Percentiles rank a stretch among this genome's conserved stretches.
phyloP scores from a whole-genome alignment of 495 filamentous ascomycete species.

The Tuber aestivum region DNA sequence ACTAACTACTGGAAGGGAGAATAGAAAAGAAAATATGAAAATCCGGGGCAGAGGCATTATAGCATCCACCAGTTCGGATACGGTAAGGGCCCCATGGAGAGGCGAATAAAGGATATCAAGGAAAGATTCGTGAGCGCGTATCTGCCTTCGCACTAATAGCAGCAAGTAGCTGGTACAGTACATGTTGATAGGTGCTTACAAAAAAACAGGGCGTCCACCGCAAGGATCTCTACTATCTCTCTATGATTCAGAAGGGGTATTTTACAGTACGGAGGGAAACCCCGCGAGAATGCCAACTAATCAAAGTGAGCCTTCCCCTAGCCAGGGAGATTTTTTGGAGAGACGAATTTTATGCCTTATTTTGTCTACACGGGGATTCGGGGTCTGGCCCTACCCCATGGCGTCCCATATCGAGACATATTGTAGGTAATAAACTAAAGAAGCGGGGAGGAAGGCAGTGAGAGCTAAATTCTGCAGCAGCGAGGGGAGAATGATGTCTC shows the following conservation, averaged over 20 bases:
- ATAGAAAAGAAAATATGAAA: too few relatives aligned
- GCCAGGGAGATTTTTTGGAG: not conserved
- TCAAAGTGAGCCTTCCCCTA: not conserved
- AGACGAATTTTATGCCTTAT: not conserved
- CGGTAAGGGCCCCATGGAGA: too few relatives aligned
- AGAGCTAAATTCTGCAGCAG: not conserved
- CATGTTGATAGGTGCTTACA: too few relatives aligned
- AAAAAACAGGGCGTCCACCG: not conserved
- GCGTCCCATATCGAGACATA: not conserved
- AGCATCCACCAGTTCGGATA: too few relatives aligned
- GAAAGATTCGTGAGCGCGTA: too few relatives aligned
- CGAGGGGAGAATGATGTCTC: not conserved
- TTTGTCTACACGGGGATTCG: too few relatives aligned
- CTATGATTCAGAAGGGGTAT: not conserved
- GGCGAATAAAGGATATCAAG: too few relatives aligned
- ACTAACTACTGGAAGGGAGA: too few relatives aligned
- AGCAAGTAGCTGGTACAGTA: not conserved
- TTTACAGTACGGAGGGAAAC: too few relatives aligned
- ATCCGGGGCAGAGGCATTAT: too few relatives aligned
- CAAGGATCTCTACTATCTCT: not conserved
- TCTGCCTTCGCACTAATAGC: not conserved
- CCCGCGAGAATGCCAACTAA: not conserved
- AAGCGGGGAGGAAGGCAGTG: not conserved
- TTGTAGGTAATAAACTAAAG: not conserved
- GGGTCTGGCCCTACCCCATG: too few relatives aligned